A percentile compares a stretch with the other conserved stretches of the same genome.
These are phyloP conservation scores for Rasamsonia emersonii DNA, from an alignment of 2,329 filamentous ascomycete genomes.

Conservation along the genomic window DNA sequence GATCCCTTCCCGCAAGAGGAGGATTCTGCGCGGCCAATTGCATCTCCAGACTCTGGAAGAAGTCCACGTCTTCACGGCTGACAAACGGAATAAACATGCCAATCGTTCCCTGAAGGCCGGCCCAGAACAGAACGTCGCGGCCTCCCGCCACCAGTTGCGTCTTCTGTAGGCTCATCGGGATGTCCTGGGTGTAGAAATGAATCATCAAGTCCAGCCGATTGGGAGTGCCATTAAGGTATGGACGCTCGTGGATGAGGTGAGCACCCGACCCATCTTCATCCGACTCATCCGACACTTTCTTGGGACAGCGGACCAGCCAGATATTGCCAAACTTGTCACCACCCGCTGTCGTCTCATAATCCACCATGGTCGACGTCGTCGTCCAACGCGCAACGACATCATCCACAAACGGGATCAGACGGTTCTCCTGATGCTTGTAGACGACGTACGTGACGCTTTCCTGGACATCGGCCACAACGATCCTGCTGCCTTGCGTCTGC, in stretches of 20 bases:
- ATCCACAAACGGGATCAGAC: conserved; percentile 85
- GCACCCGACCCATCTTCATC: conserved; percentile 87
- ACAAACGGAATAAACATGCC: conserved; percentile 89
- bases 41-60: conserved; percentile 90
- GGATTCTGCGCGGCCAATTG: conserved; percentile 80
- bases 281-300: conserved; percentile 77
- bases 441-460: conserved; percentile 88
- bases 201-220: conserved; percentile 77
- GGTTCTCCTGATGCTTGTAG: conserved; percentile 87
- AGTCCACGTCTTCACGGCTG: conserved; percentile 87
- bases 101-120: conserved; percentile 86
- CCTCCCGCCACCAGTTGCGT: conserved; percentile 84
- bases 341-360: conserved; percentile 91
- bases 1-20: conserved; percentile 82
- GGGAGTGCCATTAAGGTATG: conserved; percentile 81
- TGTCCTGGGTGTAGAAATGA: conserved; percentile 86
- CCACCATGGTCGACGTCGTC: conserved; percentile 83
- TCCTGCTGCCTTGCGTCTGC: conserved; percentile 81
- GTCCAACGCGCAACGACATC: conserved; percentile 87
- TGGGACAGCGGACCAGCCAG: conserved; percentile 81
- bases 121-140: conserved; percentile 86
- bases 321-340: conserved; percentile 98
- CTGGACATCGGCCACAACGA: conserved; percentile 85
- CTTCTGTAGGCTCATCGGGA: conserved; percentile 84
- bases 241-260: conserved; percentile 81